Base-by-base conservation (phyloP, 2,329 filamentous ascomycete genomes). In the Coleophoma eucalyptorum region DNA sequence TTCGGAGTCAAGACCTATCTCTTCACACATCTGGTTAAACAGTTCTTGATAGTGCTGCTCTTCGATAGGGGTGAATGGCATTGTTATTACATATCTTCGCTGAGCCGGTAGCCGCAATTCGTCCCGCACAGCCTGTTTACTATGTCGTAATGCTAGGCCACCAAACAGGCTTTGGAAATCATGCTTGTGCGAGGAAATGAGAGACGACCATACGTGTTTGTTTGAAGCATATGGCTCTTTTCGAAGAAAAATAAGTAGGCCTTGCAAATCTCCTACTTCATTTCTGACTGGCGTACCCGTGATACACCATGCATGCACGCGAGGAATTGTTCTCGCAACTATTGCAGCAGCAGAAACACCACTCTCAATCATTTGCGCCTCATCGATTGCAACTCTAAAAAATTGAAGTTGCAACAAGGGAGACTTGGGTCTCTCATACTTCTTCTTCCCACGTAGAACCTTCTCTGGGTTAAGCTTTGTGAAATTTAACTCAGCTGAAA, bases 291-390 rank as follows among this genome's bases (percentile, higher is more conserved):
- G 94, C 1, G 94, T 99, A 40, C 90, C 94, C 0, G 90, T 93
- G 38, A 99, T 84, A 13, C 87, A 91, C 94, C 94, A 97, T 2
- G 90, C 86, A 69, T 96, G 92, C 56, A 89, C 71, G 26, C 94
- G 81, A 42, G 93, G 91, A 54, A 99, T 86, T 21, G 87, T 73
- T 38, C 84, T 82, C 34, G 91, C 91, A 13, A 97, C 84, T 43
- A 78, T 81, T 1, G 94, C 92, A 26, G 93, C 89, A 58, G 90
- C 86, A 60, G 84, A 92, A 4, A 95, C 84, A 33, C 91, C 90
- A 57, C 83, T 93, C 65, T 97, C 93, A 40, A 97, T 84, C 87
- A 96, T 96, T 63, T 99, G 94, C 0, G 93, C 85, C 72, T 86
- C 91, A 52, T 88, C 85, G 1, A 88, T 75, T 49, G 83, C 84